These are phyloP conservation scores for Pugionium dolabratum DNA, from an alignment of 345 rosid genomes.

Conservation along the genomic window DNA sequence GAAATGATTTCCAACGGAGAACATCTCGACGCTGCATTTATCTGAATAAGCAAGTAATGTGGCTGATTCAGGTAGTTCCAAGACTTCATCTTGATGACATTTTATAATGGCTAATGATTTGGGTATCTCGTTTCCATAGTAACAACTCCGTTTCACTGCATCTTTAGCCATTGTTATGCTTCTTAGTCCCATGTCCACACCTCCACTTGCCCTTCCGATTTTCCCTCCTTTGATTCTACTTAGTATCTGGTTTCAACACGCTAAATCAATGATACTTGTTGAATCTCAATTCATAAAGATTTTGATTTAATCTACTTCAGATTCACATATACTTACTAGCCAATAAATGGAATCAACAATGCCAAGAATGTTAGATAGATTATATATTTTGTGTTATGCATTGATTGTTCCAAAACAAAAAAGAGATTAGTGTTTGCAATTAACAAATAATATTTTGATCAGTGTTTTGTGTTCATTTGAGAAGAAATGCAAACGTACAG, in stretches of 20 bases:
- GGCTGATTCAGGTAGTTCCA: conserved; percentile 72
- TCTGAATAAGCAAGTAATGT: conserved; percentile 80
- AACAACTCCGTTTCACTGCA: conserved; percentile 22
- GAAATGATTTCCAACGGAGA: conserved; percentile 49
- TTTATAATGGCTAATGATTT: conserved; percentile 62
- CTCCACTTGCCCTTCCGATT: conserved; percentile 63
- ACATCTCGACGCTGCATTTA: conserved; percentile 74
- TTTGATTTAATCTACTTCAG: no score
- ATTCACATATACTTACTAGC: no score
- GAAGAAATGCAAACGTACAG: no score
- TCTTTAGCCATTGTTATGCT: conserved; percentile 57
- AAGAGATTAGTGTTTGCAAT: no score
- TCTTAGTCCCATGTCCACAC: conserved; percentile 81
- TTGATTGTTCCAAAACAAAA: no score
- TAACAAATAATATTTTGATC: no score
- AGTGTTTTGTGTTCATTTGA: no score
- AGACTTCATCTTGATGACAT: conserved; percentile 88
- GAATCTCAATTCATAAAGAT: no score
- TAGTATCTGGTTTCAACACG: conserved; percentile 51
- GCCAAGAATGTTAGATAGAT: no score
- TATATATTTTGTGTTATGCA: no score
- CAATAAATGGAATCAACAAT: no score
- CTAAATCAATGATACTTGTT: no score
- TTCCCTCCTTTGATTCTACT: conserved; percentile 81
- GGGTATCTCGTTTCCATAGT: conserved; percentile 47